These are phyloP conservation scores for Dipodascopsis tothii DNA, from an alignment of 805 yeast genomes.

Conservation along the genomic window DNA sequence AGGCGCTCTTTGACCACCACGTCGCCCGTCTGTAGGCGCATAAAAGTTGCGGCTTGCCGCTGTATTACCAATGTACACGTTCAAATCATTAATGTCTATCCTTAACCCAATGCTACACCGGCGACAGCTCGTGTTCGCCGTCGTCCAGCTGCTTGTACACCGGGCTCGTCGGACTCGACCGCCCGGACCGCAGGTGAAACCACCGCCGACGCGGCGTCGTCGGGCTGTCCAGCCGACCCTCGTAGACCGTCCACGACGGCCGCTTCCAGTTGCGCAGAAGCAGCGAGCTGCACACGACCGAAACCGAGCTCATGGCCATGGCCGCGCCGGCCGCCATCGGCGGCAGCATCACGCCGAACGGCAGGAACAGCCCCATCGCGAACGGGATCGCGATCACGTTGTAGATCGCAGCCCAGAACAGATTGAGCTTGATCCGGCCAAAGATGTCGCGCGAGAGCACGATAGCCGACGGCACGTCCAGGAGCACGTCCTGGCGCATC, in stretches of 20 bases:
- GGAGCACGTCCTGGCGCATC: conserved; percentile 35
- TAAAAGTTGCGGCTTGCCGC: too few relatives aligned
- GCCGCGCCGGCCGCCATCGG: conserved; percentile 89
- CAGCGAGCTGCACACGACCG: conserved; percentile 79
- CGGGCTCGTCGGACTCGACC: background rate
- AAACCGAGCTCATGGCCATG: conserved; percentile 87
- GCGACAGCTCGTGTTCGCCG: background rate
- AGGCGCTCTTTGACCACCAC: conserved; percentile 72
- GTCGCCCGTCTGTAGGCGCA: conserved; percentile 52
- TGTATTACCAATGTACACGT: too few relatives aligned
- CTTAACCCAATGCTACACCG: background rate
- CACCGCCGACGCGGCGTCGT: too few relatives aligned
- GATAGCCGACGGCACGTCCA: conserved; percentile 44
- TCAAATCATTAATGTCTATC: too few relatives aligned
- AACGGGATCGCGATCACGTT: conserved; percentile 85
- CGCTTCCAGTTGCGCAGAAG: conserved; percentile 51
- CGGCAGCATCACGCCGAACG: conserved; percentile 63
- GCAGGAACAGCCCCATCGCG: conserved; percentile 86
- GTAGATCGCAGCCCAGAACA: conserved; percentile 78
- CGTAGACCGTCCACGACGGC: conserved; percentile 19
- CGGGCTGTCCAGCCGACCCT: background rate
- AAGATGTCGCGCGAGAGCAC: conserved; percentile 67
- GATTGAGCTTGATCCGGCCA: conserved; percentile 68
- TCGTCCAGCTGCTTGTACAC: background rate
- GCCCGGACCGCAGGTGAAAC: background rate